These are phyloP conservation scores for Talaromyces sp. DNA, from an alignment of 2,329 filamentous ascomycete species.

Conservation along the genomic window DNA sequence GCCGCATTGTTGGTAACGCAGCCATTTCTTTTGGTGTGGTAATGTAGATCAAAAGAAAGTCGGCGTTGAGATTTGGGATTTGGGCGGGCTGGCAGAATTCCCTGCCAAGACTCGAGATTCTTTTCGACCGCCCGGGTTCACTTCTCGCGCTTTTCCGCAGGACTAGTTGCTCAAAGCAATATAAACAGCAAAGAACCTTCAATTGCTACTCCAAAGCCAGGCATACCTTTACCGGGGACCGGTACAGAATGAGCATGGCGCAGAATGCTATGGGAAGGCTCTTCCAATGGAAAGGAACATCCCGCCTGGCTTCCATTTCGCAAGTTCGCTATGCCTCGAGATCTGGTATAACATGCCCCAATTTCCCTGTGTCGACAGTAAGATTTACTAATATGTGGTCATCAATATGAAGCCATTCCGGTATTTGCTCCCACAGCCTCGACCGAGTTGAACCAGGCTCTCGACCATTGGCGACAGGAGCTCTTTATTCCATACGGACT, in stretches of 20 bases:
- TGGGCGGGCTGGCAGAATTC: slow-evolving; percentile 42
- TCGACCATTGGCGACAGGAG: slow-evolving; percentile 46
- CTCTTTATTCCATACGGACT: slow-evolving; percentile 49
- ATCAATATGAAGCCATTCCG: slow-evolving; percentile 32
- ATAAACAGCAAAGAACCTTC: background rate
- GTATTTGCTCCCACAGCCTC: slow-evolving; percentile 44
- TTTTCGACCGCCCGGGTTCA: slow-evolving; percentile 28
- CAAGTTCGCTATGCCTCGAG: slow-evolving; percentile 35
- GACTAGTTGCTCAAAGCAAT: background rate
- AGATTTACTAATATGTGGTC: slow-evolving; percentile 4
- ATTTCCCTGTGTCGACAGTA: background rate
- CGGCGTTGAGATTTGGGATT: slow-evolving; percentile 31
- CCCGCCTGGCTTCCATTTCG: slow-evolving; percentile 35
- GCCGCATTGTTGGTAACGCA: slow-evolving; percentile 62
- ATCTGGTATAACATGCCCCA: slow-evolving; percentile 29
- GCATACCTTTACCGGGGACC: background rate
- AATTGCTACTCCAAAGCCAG: background rate
- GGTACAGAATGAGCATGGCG: slow-evolving; percentile 35
- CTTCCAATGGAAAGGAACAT: slow-evolving; percentile 39
- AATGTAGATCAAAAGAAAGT: slow-evolving; percentile 23
- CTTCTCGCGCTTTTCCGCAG: slow-evolving; percentile 10
- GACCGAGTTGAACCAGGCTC: slow-evolving; percentile 43
- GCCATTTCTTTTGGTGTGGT: slow-evolving; percentile 58
- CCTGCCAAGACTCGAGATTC: slow-evolving; percentile 35
- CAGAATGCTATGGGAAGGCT: slow-evolving; percentile 41